Base-by-base conservation (phyloP, 345 rosid genomes). In the Dipteronia sinensis region DNA sequence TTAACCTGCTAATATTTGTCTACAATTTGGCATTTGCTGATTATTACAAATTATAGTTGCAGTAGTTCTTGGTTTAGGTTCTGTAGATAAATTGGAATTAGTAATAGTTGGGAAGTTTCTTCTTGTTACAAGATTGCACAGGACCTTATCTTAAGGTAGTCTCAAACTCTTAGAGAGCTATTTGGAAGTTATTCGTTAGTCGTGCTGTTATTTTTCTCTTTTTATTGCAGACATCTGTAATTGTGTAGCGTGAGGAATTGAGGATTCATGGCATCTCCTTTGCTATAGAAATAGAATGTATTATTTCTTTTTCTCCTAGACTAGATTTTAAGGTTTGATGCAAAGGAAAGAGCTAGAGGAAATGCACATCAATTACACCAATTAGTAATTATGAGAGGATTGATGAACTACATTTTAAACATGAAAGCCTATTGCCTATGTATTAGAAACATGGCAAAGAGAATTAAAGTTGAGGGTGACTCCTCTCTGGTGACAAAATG, bases 401-500 rank as follows among this genome's bases (percentile, higher is more conserved):
- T 6, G 20, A 53, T 53, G n/a, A 53, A 53, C 58, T 53, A 1
- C 58, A 53, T 16, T 53, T 53, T 53, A 16, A 4, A 53, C 58
- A 53, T 53, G 58, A 53, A 53, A 53, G 58, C 58, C 17, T 53
- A 15, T 2, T 16, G 58, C 58, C 17, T 53, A 15, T 2, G 16
- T 49, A 23, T 61, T 73, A 42, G 67, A 44, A 15, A 40, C 34
- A 1, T 40, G 38, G 53, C 8, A 61, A 65, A 73, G 13, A 55
- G 59, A 40, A 15, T 0, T 73, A 0, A n/a, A 22, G 46, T 15
- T 73, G 40, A 10, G 15, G 67, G 31, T 31, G 65, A 31, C 16
- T n/a, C 22, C 10, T 69, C 73, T 61, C 16, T 42, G 20, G 34
- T 16, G 55, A 61, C 61, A 20, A 61, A 71, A 71, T 70, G 61